Percentiles rank a stretch among this genome's conserved stretches.
Conservation (phyloP, 2,329 filamentous ascomycete genomes). For the Fusarium sp. region DNA sequence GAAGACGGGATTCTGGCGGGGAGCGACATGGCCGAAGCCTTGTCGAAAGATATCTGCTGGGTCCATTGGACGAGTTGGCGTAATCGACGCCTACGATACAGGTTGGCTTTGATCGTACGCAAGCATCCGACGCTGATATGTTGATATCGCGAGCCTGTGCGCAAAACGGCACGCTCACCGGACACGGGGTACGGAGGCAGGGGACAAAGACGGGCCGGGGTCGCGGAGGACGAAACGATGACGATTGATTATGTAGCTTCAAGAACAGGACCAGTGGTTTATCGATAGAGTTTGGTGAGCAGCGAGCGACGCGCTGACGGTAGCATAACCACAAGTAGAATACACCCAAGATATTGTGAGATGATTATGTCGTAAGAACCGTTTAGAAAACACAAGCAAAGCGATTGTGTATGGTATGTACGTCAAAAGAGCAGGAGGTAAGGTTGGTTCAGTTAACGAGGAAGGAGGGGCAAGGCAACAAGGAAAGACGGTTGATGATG, state of each 20-base stretch:
- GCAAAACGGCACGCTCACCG: slow-evolving; percentile 34
- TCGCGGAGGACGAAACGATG: slow-evolving; percentile 18
- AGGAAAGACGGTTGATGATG: slow-evolving; percentile 21
- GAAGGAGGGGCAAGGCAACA: slow-evolving; percentile 47
- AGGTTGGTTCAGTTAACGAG: slow-evolving; percentile 20
- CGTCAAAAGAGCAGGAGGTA: slow-evolving; percentile 22
- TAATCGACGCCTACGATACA: slow-evolving; percentile 17
- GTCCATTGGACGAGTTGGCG: slow-evolving; percentile 64
- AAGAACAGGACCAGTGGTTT: slow-evolving; percentile 8
- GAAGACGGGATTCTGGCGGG: slow-evolving; percentile 56
- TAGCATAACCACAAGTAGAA: slow-evolving; percentile 16
- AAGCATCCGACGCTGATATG: slow-evolving; percentile 30
- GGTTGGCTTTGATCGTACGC: slow-evolving; percentile 18
- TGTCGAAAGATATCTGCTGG: slow-evolving; percentile 72
- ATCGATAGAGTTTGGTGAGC: slow-evolving; percentile 9
- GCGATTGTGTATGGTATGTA: slow-evolving; percentile 35
- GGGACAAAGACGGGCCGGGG: slow-evolving; percentile 23
- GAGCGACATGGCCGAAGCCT: slow-evolving; percentile 65
- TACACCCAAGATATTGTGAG: slow-evolving; percentile 15
- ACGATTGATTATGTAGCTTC: slow-evolving; percentile 13
- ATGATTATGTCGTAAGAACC: slow-evolving; percentile 26
- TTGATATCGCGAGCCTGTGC: slow-evolving; percentile 36
- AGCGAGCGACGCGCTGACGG: slow-evolving; percentile 5
- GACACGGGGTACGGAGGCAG: slow-evolving; percentile 25
- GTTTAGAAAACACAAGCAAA: slow-evolving; percentile 15